phyloP scores from a whole-genome alignment of 2,329 filamentous ascomycete genomes.

The Byssoonygena ceratinophila region DNA sequence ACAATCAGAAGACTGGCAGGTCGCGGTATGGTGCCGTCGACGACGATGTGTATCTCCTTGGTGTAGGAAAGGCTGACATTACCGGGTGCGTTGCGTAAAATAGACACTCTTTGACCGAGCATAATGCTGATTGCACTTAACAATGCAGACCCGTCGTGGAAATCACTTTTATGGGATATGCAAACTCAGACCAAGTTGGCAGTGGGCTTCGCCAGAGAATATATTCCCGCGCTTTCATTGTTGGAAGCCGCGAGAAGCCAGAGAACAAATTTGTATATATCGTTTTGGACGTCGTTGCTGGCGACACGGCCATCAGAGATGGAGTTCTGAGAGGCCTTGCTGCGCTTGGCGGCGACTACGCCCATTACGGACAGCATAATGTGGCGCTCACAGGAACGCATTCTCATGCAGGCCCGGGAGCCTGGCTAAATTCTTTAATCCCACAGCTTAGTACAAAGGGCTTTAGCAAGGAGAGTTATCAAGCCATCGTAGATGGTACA shows the following conservation, averaged over 20 bases:
- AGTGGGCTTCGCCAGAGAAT: slow-evolving; percentile 76
- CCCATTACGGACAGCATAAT: slow-evolving; percentile 66
- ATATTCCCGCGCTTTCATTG: slow-evolving; percentile 80
- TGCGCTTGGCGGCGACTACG: slow-evolving; percentile 59
- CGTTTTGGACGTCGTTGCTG: slow-evolving; percentile 75
- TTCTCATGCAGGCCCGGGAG: slow-evolving; percentile 81
- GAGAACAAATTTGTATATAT: slow-evolving; percentile 73
- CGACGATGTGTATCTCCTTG: slow-evolving; percentile 49
- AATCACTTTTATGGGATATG: slow-evolving; percentile 86
- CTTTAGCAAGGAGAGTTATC: slow-evolving; percentile 76
- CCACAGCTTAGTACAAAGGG: slow-evolving; percentile 83
- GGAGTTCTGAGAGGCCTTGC: slow-evolving; percentile 71
- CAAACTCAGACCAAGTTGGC: slow-evolving; percentile 70
- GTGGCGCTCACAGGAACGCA: slow-evolving; percentile 87
- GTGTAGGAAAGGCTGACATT: slow-evolving; percentile 62
- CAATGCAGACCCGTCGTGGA: slow-evolving; percentile 64
- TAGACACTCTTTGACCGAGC: not conserved
- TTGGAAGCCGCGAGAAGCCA: slow-evolving; percentile 56
- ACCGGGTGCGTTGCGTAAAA: slow-evolving; percentile 45
- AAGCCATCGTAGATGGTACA: slow-evolving; percentile 78
- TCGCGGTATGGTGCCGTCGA: slow-evolving; percentile 18
- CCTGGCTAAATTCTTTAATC: slow-evolving; percentile 88
- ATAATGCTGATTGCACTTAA: not conserved
- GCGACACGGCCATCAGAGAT: slow-evolving; percentile 77
- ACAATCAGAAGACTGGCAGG: slow-evolving; percentile 15